These are phyloP conservation scores for Dothistroma pini DNA, from an alignment of 2,329 filamentous ascomycete genomes.

Conservation along the genomic window DNA sequence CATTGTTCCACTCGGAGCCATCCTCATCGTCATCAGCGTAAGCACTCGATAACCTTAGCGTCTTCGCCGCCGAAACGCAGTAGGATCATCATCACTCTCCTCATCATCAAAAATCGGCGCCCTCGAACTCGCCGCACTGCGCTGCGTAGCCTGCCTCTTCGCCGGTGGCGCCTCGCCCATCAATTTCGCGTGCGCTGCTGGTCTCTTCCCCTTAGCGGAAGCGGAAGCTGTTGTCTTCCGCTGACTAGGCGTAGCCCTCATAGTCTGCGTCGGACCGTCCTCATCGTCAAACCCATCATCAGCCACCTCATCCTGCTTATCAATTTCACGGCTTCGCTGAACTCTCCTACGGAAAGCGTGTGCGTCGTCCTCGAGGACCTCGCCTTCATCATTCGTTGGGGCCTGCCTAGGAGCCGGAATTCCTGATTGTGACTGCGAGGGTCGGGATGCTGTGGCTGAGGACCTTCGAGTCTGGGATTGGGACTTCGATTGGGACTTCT, in stretches of 20 bases:
- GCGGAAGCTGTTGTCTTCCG: conserved; percentile 15
- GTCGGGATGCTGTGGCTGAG: conserved; percentile 3
- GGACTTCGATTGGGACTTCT: conserved; percentile 21
- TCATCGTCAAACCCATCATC: conserved; percentile 17
- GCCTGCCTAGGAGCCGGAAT: not conserved
- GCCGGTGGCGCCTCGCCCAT: conserved; percentile 17
- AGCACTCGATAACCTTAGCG: not conserved
- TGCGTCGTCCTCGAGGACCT: conserved; percentile 24
- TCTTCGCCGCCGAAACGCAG: conserved; percentile 51
- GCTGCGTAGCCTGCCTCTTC: conserved; percentile 29
- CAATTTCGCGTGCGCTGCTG: conserved; percentile 20
- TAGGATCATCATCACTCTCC: conserved; percentile 51
- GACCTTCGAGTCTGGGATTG: conserved; percentile 20
- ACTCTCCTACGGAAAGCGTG: conserved; percentile 31
- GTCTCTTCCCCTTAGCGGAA: conserved; percentile 25
- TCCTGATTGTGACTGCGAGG: conserved; percentile 2
- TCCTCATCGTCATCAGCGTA: not conserved
- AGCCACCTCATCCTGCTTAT: conserved; percentile 23
- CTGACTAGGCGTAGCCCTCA: conserved; percentile 23
- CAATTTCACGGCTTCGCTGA: conserved; percentile 27
- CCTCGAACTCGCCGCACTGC: conserved; percentile 10
- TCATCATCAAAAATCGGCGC: conserved; percentile 45
- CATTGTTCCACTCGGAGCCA: not conserved
- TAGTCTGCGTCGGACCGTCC: conserved; percentile 17
- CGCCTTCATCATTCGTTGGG: conserved; percentile 14